phyloP scores from a whole-genome alignment of 805 yeast genomes.

The Ogataea henricii region DNA sequence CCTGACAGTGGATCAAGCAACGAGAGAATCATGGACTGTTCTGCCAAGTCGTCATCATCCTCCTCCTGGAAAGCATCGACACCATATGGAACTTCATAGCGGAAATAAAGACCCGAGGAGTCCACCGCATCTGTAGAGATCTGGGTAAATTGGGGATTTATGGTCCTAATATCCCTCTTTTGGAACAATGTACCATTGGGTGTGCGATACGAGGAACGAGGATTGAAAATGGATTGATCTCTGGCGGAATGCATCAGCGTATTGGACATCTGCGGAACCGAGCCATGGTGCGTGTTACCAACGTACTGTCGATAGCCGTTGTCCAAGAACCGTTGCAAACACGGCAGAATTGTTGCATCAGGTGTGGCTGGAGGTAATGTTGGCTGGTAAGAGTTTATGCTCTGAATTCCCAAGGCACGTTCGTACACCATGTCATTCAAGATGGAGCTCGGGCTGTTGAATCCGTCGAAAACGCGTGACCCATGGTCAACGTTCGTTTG shows the following conservation, averaged over 20 bases:
- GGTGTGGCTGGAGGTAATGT: neutral
- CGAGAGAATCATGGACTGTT: slow-evolving; percentile 31
- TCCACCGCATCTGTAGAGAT: neutral
- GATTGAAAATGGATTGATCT: neutral
- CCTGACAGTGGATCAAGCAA: slow-evolving; percentile 37
- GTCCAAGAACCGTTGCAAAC: slow-evolving; percentile 2
- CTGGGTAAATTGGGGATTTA: neutral
- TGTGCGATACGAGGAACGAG: neutral
- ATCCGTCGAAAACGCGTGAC: neutral
- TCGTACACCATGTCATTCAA: neutral
- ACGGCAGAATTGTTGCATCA: neutral
- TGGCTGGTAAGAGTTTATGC: neutral
- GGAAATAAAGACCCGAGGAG: neutral
- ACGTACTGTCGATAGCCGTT: neutral
- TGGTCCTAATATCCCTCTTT: neutral
- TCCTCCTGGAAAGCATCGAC: slow-evolving; percentile 18
- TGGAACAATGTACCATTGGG: neutral
- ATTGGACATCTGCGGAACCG: neutral
- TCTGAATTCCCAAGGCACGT: neutral
- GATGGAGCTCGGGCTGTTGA: neutral
- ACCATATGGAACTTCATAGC: slow-evolving; percentile 3
- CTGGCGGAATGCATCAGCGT: neutral
- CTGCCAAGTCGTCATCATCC: slow-evolving; percentile 35
- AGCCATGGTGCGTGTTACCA: neutral
- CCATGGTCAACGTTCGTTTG: neutral